Conservation (phyloP, 2,329 filamentous ascomycete species). For the Didymella pomorum region DNA sequence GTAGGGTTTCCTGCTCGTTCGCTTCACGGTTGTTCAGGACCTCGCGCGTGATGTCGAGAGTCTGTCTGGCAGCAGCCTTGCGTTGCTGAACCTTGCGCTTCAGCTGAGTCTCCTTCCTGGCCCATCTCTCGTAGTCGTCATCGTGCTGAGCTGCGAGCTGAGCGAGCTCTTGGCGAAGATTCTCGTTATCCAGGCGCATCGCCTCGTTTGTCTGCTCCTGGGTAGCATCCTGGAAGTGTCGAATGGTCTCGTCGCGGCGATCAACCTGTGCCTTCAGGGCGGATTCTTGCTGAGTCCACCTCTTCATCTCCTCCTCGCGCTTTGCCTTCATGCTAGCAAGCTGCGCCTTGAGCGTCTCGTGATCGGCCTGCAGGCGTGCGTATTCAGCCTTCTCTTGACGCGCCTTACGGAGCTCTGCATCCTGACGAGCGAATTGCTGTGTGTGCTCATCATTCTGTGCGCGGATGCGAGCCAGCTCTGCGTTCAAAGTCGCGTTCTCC, state of each 20-base stretch:
- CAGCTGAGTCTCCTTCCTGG: slow-evolving; percentile 42
- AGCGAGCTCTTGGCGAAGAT: slow-evolving; percentile 50
- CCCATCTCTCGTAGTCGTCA: slow-evolving; percentile 45
- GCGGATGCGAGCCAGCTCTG: slow-evolving; percentile 44
- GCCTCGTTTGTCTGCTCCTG: slow-evolving; percentile 50
- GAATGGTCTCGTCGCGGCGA: slow-evolving; percentile 51
- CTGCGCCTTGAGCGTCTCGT: slow-evolving; percentile 74
- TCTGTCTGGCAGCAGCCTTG: slow-evolving; percentile 37
- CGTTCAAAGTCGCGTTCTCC: slow-evolving; percentile 46
- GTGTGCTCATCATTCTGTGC: slow-evolving; percentile 49
- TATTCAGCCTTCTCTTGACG: slow-evolving; percentile 49
- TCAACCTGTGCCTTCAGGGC: slow-evolving; percentile 45
- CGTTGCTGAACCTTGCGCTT: slow-evolving; percentile 46
- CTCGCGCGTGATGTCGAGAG: slow-evolving; percentile 44
- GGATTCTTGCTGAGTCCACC: slow-evolving; percentile 45
- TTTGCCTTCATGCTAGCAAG: slow-evolving; percentile 77
- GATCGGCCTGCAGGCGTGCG: slow-evolving; percentile 72
- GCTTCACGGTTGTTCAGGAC: slow-evolving; percentile 38
- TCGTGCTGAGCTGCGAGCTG: slow-evolving; percentile 47
- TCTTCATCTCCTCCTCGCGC: slow-evolving; percentile 61
- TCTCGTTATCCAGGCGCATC: slow-evolving; percentile 52
- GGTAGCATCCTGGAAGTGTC: slow-evolving; percentile 47
- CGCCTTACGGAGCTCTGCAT: slow-evolving; percentile 46
- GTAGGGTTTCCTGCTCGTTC: slow-evolving; percentile 33
- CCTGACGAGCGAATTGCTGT: slow-evolving; percentile 45